phyloP scores from a whole-genome alignment of 2,329 filamentous ascomycete genomes.

The Neoarthrinium moseri region DNA sequence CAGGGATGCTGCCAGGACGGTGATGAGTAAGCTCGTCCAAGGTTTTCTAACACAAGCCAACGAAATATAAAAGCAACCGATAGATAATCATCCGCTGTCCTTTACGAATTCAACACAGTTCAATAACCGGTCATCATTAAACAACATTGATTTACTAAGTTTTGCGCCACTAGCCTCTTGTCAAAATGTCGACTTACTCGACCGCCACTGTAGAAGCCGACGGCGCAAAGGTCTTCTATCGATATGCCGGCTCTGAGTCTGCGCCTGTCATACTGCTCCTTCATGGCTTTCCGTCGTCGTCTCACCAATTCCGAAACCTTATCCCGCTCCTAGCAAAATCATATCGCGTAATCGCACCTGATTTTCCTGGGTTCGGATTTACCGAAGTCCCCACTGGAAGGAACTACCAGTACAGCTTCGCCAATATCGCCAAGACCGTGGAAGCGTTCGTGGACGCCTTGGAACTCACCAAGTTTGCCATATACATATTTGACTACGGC shows the following conservation, averaged over 20 bases:
- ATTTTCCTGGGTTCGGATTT: conserved; percentile 60
- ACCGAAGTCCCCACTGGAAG: conserved; percentile 41
- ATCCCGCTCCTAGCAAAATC: conserved; percentile 37
- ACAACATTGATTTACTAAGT: too few relatives aligned
- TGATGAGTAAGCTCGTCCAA: too few relatives aligned
- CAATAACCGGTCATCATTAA: not conserved
- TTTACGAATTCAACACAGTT: too few relatives aligned
- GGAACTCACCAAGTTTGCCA: conserved; percentile 43
- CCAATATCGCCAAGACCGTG: conserved; percentile 45
- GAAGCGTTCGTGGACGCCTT: conserved; percentile 48
- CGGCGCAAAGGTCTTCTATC: conserved; percentile 40
- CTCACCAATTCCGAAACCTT: conserved; percentile 42
- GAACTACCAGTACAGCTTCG: conserved; percentile 54
- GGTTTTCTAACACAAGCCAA: too few relatives aligned
- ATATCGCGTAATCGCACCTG: conserved; percentile 51
- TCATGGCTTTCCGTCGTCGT: conserved; percentile 44
- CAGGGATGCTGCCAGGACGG: too few relatives aligned
- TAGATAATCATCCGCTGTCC: too few relatives aligned
- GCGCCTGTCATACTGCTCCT: conserved; percentile 38
- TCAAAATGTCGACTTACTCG: not conserved
- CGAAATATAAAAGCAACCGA: too few relatives aligned
- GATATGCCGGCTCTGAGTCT: conserved; percentile 28
- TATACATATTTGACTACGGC: conserved; percentile 65
- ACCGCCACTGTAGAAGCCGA: conserved; percentile 24
- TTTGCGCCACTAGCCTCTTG: too few relatives aligned